Conservation (phyloP, 163 green algal genomes). For the Scenedesmus sp. region DNA sequence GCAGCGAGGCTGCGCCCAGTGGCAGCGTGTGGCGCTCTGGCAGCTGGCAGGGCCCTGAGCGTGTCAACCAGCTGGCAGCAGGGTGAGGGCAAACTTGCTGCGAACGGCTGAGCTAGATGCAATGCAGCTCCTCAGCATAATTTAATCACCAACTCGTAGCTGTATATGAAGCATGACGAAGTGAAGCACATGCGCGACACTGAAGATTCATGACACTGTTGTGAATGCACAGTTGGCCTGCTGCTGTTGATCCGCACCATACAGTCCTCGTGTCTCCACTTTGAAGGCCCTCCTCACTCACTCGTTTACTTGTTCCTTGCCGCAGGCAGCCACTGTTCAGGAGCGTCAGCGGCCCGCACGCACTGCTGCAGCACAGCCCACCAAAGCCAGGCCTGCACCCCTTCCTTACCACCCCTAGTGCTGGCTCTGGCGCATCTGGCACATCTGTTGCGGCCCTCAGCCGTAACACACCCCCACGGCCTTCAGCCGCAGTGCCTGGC, state of each 20-base stretch:
- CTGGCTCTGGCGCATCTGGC: neutral
- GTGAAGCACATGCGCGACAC: too few species aligned
- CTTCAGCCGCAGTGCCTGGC: neutral
- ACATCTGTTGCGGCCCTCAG: neutral
- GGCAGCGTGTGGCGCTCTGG: slow-evolving; percentile 17
- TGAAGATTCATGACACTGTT: too few species aligned
- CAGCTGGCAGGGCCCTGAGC: slow-evolving; percentile 33
- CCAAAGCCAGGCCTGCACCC: neutral
- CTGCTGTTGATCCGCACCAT: too few species aligned
- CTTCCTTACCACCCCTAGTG: neutral
- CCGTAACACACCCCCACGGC: neutral
- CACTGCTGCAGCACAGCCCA: neutral
- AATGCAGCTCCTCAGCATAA: too few species aligned
- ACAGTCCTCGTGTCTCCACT: too few species aligned
- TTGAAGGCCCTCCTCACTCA: too few species aligned
- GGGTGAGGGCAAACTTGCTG: neutral
- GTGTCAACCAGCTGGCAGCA: neutral
- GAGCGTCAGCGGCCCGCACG: slow-evolving; percentile 12
- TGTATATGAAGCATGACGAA: too few species aligned
- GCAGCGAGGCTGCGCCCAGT: neutral
- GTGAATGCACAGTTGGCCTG: too few species aligned
- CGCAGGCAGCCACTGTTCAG: neutral
- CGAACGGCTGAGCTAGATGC: too few species aligned
- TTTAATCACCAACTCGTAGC: too few species aligned
- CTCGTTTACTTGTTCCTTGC: neutral